Percentiles rank a stretch among this genome's conserved stretches.
Evolutionary conservation across 2,329 filamentous ascomycete species (phyloP).

Genomic region (Stachybotrys chlorohalonatus): DNA sequence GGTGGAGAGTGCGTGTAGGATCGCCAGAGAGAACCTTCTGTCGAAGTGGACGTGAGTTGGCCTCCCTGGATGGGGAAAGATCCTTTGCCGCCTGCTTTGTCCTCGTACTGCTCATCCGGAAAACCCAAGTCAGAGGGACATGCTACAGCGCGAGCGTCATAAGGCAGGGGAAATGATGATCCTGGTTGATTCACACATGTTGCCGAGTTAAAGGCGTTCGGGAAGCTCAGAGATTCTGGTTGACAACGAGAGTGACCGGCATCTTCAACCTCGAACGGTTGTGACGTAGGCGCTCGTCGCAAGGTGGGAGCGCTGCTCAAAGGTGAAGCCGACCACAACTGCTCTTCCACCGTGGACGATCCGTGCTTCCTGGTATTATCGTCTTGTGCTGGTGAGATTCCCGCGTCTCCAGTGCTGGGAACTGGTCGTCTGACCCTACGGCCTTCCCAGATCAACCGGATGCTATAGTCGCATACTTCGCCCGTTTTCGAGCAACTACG

Average conservation of each 20-base stretch:
- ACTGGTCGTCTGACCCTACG: conserved; percentile 25
- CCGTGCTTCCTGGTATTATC: not conserved
- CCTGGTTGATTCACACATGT: not conserved
- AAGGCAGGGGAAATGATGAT: not conserved
- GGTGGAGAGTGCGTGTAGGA: not conserved
- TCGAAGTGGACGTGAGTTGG: not conserved
- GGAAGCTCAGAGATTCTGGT: not conserved
- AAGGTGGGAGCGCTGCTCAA: not conserved
- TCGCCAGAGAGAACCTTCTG: not conserved
- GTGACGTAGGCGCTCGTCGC: not conserved
- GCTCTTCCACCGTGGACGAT: not conserved
- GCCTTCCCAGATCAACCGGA: conserved; percentile 74
- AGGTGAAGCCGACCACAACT: not conserved
- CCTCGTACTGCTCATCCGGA: not conserved
- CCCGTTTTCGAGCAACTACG: conserved; percentile 56
- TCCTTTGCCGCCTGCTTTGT: not conserved
- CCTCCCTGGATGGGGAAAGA: not conserved
- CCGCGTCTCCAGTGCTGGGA: not conserved
- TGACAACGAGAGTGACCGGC: not conserved
- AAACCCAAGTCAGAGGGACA: not conserved
- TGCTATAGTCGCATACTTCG: conserved; percentile 71
- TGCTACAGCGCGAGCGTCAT: not conserved
- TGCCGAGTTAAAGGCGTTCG: not conserved
- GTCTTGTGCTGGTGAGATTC: not conserved
- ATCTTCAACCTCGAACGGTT: not conserved